A percentile compares a stretch with the other conserved stretches of the same genome.
phyloP scores from a whole-genome alignment of 192 early-diverging fungal genomes.

The Coemansia erecta region DNA sequence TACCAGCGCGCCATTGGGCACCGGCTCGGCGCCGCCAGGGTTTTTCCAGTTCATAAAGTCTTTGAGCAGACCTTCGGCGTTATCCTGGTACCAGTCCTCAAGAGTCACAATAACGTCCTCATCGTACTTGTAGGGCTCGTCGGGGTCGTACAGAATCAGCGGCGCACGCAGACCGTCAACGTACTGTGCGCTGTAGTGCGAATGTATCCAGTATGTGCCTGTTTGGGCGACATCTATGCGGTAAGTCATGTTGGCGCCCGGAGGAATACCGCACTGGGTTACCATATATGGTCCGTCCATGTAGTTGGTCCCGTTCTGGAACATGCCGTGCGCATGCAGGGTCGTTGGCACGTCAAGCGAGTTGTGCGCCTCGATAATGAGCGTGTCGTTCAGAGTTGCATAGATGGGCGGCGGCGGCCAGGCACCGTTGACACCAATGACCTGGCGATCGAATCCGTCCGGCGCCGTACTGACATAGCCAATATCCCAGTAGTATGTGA shows the following conservation, averaged over 20 bases:
- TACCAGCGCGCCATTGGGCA: conserved; percentile 66
- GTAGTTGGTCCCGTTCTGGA: conserved; percentile 69
- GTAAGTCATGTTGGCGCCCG: conserved; percentile 67
- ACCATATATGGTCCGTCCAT: conserved; percentile 70
- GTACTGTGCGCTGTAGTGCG: conserved; percentile 71
- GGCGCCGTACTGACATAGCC: conserved; percentile 65
- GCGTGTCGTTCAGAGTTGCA: conserved; percentile 34
- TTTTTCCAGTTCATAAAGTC: conserved; percentile 65
- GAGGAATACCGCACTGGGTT: conserved; percentile 76
- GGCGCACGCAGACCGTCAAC: conserved; percentile 77
- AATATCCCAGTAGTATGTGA: conserved; percentile 70
- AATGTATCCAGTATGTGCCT: conserved; percentile 86
- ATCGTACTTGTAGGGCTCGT: conserved; percentile 63
- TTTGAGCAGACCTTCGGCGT: conserved; percentile 54
- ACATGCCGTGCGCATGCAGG: conserved; percentile 78
- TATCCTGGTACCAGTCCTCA: conserved; percentile 74
- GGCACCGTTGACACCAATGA: conserved; percentile 65
- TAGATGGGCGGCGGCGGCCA: conserved; percentile 60
- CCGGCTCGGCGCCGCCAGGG: conserved; percentile 63
- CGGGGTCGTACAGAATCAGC: conserved; percentile 64
- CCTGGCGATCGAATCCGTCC: conserved; percentile 64
- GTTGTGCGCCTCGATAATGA: conserved; percentile 54
- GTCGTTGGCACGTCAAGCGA: conserved; percentile 60
- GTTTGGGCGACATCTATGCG: conserved; percentile 62
- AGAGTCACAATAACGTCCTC: conserved; percentile 66